Evolutionary conservation across 2,329 filamentous ascomycete species (phyloP).

Genomic region (Epichloe gansuensis): DNA sequence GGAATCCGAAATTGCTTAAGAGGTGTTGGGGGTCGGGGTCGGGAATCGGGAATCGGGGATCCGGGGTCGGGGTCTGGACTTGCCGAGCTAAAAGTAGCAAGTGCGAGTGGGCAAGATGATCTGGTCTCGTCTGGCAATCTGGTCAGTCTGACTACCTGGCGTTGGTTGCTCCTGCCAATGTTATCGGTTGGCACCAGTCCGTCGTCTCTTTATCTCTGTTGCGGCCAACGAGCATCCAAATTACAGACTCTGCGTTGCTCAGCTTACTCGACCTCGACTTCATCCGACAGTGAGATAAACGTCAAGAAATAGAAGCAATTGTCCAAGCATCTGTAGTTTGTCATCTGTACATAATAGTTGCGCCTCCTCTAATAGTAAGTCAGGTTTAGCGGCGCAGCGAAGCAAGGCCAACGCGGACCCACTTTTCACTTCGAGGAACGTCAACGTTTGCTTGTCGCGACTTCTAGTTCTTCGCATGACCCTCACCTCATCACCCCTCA

Average conservation of each 20-base stretch:
- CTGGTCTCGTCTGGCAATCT: too few species aligned
- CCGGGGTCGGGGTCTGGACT: background rate
- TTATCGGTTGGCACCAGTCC: background rate
- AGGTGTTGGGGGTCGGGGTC: background rate
- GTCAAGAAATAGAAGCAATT: too few species aligned
- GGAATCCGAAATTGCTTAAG: background rate
- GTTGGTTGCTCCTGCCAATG: background rate
- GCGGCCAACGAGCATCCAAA: too few species aligned
- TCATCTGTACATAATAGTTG: too few species aligned
- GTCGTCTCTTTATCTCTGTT: too few species aligned
- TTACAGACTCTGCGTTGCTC: too few species aligned
- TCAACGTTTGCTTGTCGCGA: background rate
- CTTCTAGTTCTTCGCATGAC: background rate
- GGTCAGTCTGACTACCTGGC: background rate
- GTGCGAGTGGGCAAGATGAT: background rate
- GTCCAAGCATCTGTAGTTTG: too few species aligned
- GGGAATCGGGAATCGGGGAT: background rate
- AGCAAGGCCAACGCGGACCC: background rate
- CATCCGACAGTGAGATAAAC: too few species aligned
- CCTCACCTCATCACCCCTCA: background rate
- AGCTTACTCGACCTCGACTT: too few species aligned
- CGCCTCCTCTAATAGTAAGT: too few species aligned
- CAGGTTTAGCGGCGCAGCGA: background rate
- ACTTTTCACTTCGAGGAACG: conserved; percentile 1
- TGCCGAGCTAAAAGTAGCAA: background rate